Conservation (phyloP, 305 asterid species). For the Rubia peregrina region DNA sequence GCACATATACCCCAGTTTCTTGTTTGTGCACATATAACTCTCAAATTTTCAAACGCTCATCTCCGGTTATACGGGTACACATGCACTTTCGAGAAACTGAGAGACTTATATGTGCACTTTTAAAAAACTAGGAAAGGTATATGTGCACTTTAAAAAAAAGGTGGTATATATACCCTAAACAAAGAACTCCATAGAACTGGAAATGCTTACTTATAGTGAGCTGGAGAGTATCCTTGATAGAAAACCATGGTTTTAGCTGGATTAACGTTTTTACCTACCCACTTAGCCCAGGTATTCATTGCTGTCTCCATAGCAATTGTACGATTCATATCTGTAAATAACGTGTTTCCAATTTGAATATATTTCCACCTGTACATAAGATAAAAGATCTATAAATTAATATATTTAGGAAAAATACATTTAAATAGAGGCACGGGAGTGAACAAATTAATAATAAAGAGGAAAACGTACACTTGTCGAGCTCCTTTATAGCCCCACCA, state of each 20-base stretch:
- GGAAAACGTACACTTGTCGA: constrained; percentile 52
- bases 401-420: neutral
- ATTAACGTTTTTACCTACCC: constrained; percentile 26
- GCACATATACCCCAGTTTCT: too few species aligned
- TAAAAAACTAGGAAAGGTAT: too few species aligned
- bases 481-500: constrained; percentile 89
- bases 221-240: constrained; percentile 30
- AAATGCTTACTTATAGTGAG: constrained; percentile 27
- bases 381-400: too few species aligned
- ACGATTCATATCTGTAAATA: constrained; percentile 23
- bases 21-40: too few species aligned
- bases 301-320: constrained; percentile 22
- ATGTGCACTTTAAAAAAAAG: too few species aligned
- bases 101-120: too few species aligned
- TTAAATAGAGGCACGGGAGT: too few species aligned
- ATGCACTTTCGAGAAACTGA: too few species aligned
- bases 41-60: too few species aligned
- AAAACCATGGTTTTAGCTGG: constrained; percentile 25
- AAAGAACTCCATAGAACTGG: too few species aligned
- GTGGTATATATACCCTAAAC: too few species aligned
- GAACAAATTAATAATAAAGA: neutral
- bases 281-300: constrained; percentile 27
- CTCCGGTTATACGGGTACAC: too few species aligned
- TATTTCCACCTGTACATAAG: constrained; percentile 21
- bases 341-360: constrained; percentile 17